A percentile compares a stretch with the other conserved stretches of the same genome.
Evolutionary conservation across 108 stramenopile species (phyloP).

Genomic region (Cylindrotheca fusiformis): DNA sequence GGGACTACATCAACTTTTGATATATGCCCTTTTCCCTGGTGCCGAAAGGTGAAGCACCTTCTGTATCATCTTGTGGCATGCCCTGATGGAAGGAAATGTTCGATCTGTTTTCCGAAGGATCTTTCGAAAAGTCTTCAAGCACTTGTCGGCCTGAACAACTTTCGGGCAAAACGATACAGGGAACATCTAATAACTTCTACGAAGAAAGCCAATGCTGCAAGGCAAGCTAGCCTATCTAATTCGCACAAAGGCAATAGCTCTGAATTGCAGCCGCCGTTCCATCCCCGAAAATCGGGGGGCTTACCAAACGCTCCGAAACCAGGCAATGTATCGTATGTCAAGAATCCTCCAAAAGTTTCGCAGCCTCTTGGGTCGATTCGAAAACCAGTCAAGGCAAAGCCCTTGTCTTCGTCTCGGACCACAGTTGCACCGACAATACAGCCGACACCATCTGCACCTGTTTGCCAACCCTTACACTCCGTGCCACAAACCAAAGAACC

Average conservation of each 20-base stretch:
- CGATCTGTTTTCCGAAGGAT: slow-evolving; percentile 56
- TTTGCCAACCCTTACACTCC: no score
- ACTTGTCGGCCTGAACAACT: slow-evolving; percentile 58
- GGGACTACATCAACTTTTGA: slow-evolving; percentile 76
- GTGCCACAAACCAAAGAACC: no score
- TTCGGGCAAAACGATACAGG: slow-evolving; percentile 49
- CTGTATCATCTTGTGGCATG: slow-evolving; percentile 84
- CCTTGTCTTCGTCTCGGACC: neutral
- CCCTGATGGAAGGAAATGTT: slow-evolving; percentile 41
- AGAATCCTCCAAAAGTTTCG: neutral
- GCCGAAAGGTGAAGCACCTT: slow-evolving; percentile 86
- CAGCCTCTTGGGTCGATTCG: neutral
- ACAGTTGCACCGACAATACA: neutral
- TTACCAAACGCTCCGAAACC: slow-evolving; percentile 1
- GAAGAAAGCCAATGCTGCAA: slow-evolving; percentile 8
- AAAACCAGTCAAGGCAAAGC: neutral
- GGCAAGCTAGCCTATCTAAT: neutral
- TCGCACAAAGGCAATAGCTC: neutral
- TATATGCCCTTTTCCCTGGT: slow-evolving; percentile 94
- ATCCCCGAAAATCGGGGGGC: neutral
- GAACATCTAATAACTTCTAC: slow-evolving; percentile 16
- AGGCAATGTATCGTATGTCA: neutral
- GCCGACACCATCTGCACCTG: no score
- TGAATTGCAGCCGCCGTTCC: neutral
- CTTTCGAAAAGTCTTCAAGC: slow-evolving; percentile 46